Conservation (phyloP, 2,329 filamentous ascomycete species). For the Ophiostoma himal-ulmi region DNA sequence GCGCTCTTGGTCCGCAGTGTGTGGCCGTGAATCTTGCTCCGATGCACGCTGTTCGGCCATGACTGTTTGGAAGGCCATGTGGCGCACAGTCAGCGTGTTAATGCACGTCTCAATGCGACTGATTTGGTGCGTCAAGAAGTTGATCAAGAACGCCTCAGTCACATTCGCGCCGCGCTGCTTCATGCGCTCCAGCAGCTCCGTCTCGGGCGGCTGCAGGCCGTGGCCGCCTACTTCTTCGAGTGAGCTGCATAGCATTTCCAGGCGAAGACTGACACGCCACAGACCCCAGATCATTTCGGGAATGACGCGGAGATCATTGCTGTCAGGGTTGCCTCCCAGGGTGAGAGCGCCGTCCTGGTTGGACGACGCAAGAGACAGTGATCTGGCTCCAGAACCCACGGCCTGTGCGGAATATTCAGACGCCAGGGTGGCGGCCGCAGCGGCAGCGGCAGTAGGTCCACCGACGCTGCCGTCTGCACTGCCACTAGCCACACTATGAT, state of each 20-base stretch:
- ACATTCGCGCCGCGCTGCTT: constrained; percentile 69
- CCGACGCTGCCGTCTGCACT: neutral
- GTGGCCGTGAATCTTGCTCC: neutral
- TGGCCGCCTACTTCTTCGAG: constrained; percentile 65
- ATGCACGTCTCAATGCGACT: constrained; percentile 90
- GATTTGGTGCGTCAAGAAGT: constrained; percentile 91
- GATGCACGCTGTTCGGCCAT: constrained; percentile 1
- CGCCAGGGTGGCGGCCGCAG: neutral
- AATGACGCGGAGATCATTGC: constrained; percentile 20
- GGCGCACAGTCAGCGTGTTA: constrained; percentile 70
- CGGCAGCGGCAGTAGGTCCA: neutral
- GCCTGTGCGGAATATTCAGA: neutral
- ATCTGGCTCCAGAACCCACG: neutral
- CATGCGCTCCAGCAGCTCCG: constrained; percentile 68
- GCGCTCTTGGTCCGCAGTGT: neutral
- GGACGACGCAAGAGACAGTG: constrained; percentile 7
- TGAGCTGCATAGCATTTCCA: constrained; percentile 88
- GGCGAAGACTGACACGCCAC: constrained; percentile 79
- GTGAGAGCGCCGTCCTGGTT: constrained; percentile 8
- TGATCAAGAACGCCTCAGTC: constrained; percentile 79
- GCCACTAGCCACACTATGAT: neutral
- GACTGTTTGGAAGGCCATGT: constrained; percentile 53
- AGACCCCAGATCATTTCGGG: constrained; percentile 78
- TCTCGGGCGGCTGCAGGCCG: constrained; percentile 71
- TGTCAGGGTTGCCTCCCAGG: constrained; percentile 15